phyloP scores from a whole-genome alignment of 1,284 basidiomycete genomes.

The Agaricales sp. region DNA sequence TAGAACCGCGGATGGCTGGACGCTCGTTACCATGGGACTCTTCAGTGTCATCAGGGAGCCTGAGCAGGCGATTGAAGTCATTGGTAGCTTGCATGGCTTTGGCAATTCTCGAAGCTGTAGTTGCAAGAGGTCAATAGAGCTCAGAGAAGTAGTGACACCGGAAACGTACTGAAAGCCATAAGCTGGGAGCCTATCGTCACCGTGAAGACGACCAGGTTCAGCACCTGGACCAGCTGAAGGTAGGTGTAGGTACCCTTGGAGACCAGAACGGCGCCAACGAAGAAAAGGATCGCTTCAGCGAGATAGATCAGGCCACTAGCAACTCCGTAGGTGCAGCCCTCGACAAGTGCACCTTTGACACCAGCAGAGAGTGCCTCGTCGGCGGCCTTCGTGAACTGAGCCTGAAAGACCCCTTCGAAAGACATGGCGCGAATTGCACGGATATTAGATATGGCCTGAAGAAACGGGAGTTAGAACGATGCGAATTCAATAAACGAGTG shows the following conservation, averaged over 20 bases:
- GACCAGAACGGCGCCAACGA: slow-evolving; percentile 80
- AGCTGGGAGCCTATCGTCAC: slow-evolving; percentile 87
- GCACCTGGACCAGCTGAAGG: slow-evolving; percentile 79
- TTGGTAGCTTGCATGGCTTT: slow-evolving; percentile 73
- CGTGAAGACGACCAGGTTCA: slow-evolving; percentile 89
- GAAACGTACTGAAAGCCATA: slow-evolving; percentile 74
- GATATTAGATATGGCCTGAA: slow-evolving; percentile 73
- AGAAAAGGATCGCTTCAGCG: slow-evolving; percentile 85
- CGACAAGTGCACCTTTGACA: slow-evolving; percentile 68
- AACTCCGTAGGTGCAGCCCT: slow-evolving; percentile 78
- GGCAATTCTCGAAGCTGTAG: slow-evolving; percentile 65
- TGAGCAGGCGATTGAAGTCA: slow-evolving; percentile 65
- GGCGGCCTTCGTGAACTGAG: slow-evolving; percentile 57
- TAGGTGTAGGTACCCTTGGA: slow-evolving; percentile 77
- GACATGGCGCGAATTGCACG: slow-evolving; percentile 85
- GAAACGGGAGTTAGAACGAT: slow-evolving; percentile 8
- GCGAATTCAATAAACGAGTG: slow-evolving; percentile 3
- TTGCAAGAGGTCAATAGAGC: slow-evolving; percentile 11
- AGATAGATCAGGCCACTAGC: slow-evolving; percentile 80
- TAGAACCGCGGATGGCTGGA: slow-evolving; percentile 50
- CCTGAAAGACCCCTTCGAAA: slow-evolving; percentile 68
- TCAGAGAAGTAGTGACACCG: slow-evolving; percentile 3
- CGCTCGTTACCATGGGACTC: slow-evolving; percentile 61
- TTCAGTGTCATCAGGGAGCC: slow-evolving; percentile 47
- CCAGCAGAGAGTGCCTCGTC: slow-evolving; percentile 59